These are phyloP conservation scores for Syncephalastrum sp. DNA, from an alignment of 371 early-diverging fungal species.

Conservation along the genomic window DNA sequence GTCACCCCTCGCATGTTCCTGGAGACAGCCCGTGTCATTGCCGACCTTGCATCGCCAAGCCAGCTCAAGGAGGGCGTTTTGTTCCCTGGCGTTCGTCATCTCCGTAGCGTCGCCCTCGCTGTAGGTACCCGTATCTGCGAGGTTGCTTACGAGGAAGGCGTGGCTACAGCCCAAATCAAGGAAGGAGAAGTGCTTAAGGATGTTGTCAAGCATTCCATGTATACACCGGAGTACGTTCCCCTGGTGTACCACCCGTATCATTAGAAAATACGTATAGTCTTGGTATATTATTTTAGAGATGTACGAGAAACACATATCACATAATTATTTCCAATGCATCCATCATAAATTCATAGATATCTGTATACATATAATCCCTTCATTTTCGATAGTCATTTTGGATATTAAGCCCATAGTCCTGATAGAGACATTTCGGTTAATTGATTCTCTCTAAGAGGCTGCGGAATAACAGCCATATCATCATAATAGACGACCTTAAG, in stretches of 20 bases:
- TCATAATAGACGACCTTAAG: no score
- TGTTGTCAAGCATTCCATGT: constrained; percentile 54
- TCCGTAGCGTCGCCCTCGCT: constrained; percentile 51
- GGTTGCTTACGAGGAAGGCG: constrained; percentile 56
- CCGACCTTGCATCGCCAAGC: constrained; percentile 55
- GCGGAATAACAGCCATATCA: no score
- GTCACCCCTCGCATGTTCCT: constrained; percentile 62
- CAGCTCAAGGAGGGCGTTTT: constrained; percentile 61
- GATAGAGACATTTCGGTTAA: no score
- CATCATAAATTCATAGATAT: no score
- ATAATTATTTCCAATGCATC: no score
- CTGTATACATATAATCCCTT: no score
- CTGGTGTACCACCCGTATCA: constrained; percentile 39
- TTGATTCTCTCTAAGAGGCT: no score
- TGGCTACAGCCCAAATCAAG: constrained; percentile 44
- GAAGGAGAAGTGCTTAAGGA: constrained; percentile 51
- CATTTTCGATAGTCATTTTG: no score
- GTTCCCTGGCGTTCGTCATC: constrained; percentile 55
- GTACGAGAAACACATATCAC: no score
- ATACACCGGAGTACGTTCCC: constrained; percentile 59
- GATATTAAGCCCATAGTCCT: no score
- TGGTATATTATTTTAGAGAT: no score
- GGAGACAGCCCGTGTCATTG: constrained; percentile 60
- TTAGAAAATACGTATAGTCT: background rate
- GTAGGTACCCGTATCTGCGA: constrained; percentile 64